Evolutionary conservation across 1,284 basidiomycete genomes (phyloP).

Genomic region (Boletus semigastroideus): DNA sequence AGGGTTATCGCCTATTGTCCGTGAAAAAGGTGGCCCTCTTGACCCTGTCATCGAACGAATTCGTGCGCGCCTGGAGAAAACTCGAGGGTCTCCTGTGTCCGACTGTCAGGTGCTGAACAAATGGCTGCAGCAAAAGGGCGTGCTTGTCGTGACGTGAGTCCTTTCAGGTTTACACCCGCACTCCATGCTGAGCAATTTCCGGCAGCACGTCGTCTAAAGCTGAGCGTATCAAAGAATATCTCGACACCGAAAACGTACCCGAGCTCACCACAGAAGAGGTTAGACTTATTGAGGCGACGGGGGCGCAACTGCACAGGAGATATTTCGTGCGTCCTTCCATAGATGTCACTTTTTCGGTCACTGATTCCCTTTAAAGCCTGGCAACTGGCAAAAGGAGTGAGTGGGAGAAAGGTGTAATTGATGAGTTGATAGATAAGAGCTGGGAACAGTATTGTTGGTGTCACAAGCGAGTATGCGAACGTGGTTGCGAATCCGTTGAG

Average conservation of each 20-base stretch:
- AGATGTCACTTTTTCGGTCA: neutral
- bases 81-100: slow-evolving; percentile 47
- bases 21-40: slow-evolving; percentile 55
- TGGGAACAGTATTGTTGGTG: no score
- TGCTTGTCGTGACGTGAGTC: slow-evolving; percentile 72
- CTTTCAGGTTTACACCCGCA: neutral
- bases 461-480: neutral
- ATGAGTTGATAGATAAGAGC: no score
- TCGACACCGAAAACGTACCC: slow-evolving; percentile 53
- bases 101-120: slow-evolving; percentile 56
- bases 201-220: slow-evolving; percentile 69
- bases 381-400: slow-evolving; percentile 19
- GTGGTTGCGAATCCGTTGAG: no score
- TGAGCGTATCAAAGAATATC: slow-evolving; percentile 65
- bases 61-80: slow-evolving; percentile 45
- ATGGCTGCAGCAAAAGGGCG: slow-evolving; percentile 58
- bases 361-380: slow-evolving; percentile 16
- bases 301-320: slow-evolving; percentile 57
- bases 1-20: slow-evolving; percentile 60
- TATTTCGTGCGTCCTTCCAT: slow-evolving; percentile 23
- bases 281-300: slow-evolving; percentile 57
- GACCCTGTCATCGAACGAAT: slow-evolving; percentile 51
- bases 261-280: slow-evolving; percentile 64
- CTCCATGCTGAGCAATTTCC: slow-evolving; percentile 3
- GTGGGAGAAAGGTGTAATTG: neutral